Evolutionary conservation across 371 early-diverging fungal genomes (phyloP), one percentile per base, ranked within the genome.

Genomic region (Haplosporangium sp.): DNA sequence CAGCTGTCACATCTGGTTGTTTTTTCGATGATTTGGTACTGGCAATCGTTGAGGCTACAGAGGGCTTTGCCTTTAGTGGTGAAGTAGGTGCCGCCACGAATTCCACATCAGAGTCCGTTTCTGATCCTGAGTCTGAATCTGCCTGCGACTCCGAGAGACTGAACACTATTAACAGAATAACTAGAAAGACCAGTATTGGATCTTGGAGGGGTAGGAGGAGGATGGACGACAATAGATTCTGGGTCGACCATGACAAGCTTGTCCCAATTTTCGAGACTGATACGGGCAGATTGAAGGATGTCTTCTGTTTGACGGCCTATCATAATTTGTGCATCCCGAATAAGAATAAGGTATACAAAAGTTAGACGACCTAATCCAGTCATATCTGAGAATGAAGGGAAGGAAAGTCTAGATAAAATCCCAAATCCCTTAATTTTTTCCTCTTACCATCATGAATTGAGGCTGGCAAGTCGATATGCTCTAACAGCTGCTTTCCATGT

Each of bases 261-360:
- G 34, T 81, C 75, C 82, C 82, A 81, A 37, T 68, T 68, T n/a
- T 81, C 82, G 4, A 81, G 63, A 19, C 72, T 55, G 19, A 81
- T 67, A 39, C 82, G 67, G 10, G 82, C 82, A 9, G 75, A 37
- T 58, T 75, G 75, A 11, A 81, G 75, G 42, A 81, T 69, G 55
- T 81, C 82, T 42, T 81, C 82, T 3, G 82, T 75, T 44, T 75
- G 74, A 39, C 70, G 79, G 27, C 65, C 79, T 78, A 67, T 20
- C 15, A 6, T 37, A 11, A 27, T 27, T 27, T 27, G 27, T 27
- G 27, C 27, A 27, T 27, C 27, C 27, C 27, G 27, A 27, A 27
- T 27, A 27, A 27, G 27, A 27, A 27, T 27, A 27, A 27, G 27
- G 27, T 27, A 27, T 27, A 27, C 27, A 27, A 27, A 27, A 27